Base-by-base conservation (phyloP, 805 yeast species). In the Scheffersomyces lignosus region DNA sequence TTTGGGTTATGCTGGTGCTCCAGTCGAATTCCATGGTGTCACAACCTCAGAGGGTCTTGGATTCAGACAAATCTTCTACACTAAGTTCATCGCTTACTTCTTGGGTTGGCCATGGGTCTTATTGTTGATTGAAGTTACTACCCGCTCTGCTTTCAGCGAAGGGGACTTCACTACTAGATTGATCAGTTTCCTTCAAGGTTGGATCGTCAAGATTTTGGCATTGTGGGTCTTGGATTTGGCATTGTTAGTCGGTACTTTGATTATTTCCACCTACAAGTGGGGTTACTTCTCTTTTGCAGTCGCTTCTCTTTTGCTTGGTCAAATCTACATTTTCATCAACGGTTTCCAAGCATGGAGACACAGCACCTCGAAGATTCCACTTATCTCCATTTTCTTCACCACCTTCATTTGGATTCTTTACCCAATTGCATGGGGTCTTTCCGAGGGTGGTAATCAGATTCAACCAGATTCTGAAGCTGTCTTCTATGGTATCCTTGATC, bases 211-310 rank as follows among this genome's bases (percentile, higher is more conserved):
- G 48, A 45, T 70, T 12, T 49, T 68, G 22, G 60, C 71, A n/a
- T 57, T 64, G 31, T 77, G 66, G 52, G 67, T 74, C 15, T 73
- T 66, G 51, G 77, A 78, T 26, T 64, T 81, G 35, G 71, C 77
- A 28, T 63, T 77, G 28, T 68, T 81, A 55, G 71, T 81, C 51
- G 86, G 84, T 49, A 42, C 75, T 14, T 62, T 81, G 45, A 75
- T 81, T 41, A 45, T 54, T 23, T 70, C 82, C 7, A 60, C 77
- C 30, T 81, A 81, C 60, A 81, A 77, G 56, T 81, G 85, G 85
- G 87, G 86, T 54, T 80, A 77, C 64, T 81, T 75, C 59, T 70
- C 76, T 5, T 76, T 81, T 55, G 79, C 75, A 18, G 65, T 66
- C 27, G 58, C 58, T 40, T 68, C 71, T 25, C 62, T 69, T 58